Percentiles rank a stretch among this genome's conserved stretches.
Evolutionary conservation across 495 filamentous ascomycete species (phyloP).

Genomic region (Podospora anserina): DNA sequence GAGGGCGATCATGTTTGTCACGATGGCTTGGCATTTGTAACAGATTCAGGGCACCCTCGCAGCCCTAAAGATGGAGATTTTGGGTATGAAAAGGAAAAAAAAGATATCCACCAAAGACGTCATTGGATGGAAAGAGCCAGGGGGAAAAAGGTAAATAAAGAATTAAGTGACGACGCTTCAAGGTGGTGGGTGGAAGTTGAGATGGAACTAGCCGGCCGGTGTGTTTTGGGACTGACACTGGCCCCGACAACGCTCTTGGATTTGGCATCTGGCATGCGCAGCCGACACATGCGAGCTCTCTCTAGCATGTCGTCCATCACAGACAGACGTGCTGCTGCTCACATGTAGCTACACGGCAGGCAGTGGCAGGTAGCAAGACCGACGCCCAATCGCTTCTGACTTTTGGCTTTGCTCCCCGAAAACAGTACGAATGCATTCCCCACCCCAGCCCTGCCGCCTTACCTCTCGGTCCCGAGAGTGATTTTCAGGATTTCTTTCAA

Average conservation of each 20-base stretch:
- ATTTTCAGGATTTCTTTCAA: background rate
- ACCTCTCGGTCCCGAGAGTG: background rate
- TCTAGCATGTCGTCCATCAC: background rate
- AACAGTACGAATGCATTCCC: background rate
- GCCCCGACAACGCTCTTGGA: too few species aligned
- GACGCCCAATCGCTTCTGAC: background rate
- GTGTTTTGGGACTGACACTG: background rate
- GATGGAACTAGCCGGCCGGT: background rate
- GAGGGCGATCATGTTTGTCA: background rate
- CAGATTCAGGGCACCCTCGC: conserved; percentile 10
- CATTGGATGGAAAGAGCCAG: background rate
- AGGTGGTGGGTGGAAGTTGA: background rate
- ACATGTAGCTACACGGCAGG: background rate
- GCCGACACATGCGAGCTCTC: background rate
- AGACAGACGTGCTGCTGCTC: background rate
- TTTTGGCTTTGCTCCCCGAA: background rate
- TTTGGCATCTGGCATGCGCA: background rate
- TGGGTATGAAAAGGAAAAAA: background rate
- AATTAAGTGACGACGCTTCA: too few species aligned
- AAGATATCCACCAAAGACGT: background rate
- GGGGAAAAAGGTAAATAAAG: background rate
- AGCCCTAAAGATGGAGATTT: background rate
- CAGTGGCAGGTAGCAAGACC: background rate
- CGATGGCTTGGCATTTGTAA: conserved; percentile 14
- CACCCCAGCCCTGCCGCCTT: background rate